Conservation (phyloP, 306 rosid genomes). For the Trichosanthes cucumerina region DNA sequence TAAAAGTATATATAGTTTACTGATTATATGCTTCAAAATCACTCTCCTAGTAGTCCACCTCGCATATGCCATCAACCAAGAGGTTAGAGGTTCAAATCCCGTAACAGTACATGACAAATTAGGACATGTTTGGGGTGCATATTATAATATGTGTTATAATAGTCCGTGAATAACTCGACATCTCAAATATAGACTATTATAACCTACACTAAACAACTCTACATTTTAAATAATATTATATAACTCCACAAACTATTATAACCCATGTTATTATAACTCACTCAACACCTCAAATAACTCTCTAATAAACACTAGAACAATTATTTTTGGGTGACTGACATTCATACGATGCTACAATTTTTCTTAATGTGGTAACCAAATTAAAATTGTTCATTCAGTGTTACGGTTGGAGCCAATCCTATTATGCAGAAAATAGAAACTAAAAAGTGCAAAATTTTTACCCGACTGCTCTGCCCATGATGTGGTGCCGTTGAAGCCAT, state of each 20-base stretch:
- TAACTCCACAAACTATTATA: too few relatives aligned
- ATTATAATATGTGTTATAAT: too few relatives aligned
- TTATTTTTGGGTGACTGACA: background rate
- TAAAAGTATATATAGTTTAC: background rate
- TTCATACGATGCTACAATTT: background rate
- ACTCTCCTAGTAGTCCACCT: too few relatives aligned
- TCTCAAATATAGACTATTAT: too few relatives aligned
- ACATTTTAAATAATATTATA: too few relatives aligned
- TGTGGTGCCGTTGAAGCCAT: constrained; percentile 88
- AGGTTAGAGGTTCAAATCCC: too few relatives aligned
- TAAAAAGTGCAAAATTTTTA: constrained; percentile 11
- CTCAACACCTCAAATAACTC: too few relatives aligned
- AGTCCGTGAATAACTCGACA: too few relatives aligned
- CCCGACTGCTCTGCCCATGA: constrained; percentile 98
- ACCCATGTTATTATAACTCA: too few relatives aligned
- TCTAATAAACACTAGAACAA: background rate
- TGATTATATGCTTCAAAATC: background rate
- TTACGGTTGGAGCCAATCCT: background rate
- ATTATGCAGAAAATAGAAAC: background rate
- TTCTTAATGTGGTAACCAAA: background rate
- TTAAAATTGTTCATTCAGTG: background rate
- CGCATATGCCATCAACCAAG: too few relatives aligned
- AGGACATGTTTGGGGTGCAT: too few relatives aligned
- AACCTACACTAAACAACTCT: too few relatives aligned
- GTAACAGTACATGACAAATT: background rate